Conservation (phyloP, 2,329 filamentous ascomycete species). For the Aspergillus pseudonomiae region DNA sequence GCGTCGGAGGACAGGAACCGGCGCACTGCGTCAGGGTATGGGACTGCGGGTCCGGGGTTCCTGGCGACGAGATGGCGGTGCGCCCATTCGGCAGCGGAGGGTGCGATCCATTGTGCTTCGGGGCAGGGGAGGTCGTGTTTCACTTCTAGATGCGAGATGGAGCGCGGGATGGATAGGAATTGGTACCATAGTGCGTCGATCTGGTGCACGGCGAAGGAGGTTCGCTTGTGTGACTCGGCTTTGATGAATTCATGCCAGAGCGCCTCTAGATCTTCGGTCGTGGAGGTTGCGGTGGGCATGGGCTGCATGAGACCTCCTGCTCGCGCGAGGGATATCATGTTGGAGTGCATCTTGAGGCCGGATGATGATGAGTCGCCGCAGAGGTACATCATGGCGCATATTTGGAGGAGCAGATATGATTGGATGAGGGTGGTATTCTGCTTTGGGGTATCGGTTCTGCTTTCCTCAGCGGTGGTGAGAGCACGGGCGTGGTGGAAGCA, state of each 20-base stretch:
- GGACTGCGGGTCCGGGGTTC: slow-evolving; percentile 32
- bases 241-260: slow-evolving; percentile 45
- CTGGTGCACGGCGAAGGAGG: slow-evolving; percentile 48
- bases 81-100: slow-evolving; percentile 38
- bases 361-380: slow-evolving; percentile 40
- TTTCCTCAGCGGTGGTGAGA: slow-evolving; percentile 28
- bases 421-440: slow-evolving; percentile 38
- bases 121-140: slow-evolving; percentile 50
- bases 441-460: slow-evolving; percentile 11
- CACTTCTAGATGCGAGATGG: slow-evolving; percentile 44
- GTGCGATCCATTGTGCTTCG: slow-evolving; percentile 41
- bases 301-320: slow-evolving; percentile 42
- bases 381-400: slow-evolving; percentile 50
- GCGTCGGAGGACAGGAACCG: slow-evolving; percentile 38
- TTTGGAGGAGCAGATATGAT: slow-evolving; percentile 44
- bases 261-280: slow-evolving; percentile 38
- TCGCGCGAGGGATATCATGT: slow-evolving; percentile 45
- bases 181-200: slow-evolving; percentile 51
- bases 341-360: slow-evolving; percentile 44
- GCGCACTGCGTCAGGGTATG: slow-evolving; percentile 44
- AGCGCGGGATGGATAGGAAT: slow-evolving; percentile 36
- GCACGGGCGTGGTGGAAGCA: slow-evolving; percentile 39
- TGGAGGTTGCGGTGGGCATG: slow-evolving; percentile 12
- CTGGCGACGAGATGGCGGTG: slow-evolving; percentile 22
- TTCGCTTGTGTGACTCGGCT: slow-evolving; percentile 47